Evolutionary conservation across 768 basidiomycete genomes (phyloP).

Genomic region (Suillus weaverae): DNA sequence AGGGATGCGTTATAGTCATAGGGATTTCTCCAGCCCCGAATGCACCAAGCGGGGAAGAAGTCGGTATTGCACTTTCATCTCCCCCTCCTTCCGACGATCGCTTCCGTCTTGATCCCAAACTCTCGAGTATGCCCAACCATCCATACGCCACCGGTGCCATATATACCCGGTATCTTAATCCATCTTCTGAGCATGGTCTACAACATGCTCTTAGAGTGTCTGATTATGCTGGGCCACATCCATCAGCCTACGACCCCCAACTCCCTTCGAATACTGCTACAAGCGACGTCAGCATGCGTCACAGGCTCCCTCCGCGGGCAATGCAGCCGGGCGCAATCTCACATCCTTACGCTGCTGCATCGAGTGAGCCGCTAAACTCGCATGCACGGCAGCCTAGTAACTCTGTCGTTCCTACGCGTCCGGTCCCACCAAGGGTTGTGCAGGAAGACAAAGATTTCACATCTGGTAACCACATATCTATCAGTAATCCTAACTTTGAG

Average conservation of each 20-base stretch:
- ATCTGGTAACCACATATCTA: slow-evolving; percentile 30
- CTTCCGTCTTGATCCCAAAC: slow-evolving; percentile 11
- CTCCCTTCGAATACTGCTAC: slow-evolving; percentile 15
- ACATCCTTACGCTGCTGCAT: slow-evolving; percentile 52
- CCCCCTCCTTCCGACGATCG: slow-evolving; percentile 28
- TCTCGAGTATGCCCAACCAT: slow-evolving; percentile 31
- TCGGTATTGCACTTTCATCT: slow-evolving; percentile 48
- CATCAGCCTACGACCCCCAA: slow-evolving; percentile 28
- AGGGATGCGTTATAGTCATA: slow-evolving; percentile 9
- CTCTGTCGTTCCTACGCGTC: background rate
- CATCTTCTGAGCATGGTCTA: background rate
- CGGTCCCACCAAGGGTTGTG: background rate
- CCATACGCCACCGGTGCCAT: slow-evolving; percentile 35
- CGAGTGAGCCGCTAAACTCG: slow-evolving; percentile 40
- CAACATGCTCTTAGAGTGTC: slow-evolving; percentile 27
- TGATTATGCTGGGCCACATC: slow-evolving; percentile 44
- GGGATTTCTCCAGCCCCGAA: slow-evolving; percentile 34
- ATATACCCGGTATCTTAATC: slow-evolving; percentile 15
- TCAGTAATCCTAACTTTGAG: slow-evolving; percentile 37
- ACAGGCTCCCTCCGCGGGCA: slow-evolving; percentile 37
- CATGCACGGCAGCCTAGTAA: slow-evolving; percentile 42
- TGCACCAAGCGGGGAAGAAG: slow-evolving; percentile 22
- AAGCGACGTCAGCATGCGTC: slow-evolving; percentile 35
- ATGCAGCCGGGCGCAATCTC: slow-evolving; percentile 29
- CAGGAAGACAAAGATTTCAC: slow-evolving; percentile 20